phyloP scores from a whole-genome alignment of 805 yeast species.

The Hanseniaspora taiwanica region DNA sequence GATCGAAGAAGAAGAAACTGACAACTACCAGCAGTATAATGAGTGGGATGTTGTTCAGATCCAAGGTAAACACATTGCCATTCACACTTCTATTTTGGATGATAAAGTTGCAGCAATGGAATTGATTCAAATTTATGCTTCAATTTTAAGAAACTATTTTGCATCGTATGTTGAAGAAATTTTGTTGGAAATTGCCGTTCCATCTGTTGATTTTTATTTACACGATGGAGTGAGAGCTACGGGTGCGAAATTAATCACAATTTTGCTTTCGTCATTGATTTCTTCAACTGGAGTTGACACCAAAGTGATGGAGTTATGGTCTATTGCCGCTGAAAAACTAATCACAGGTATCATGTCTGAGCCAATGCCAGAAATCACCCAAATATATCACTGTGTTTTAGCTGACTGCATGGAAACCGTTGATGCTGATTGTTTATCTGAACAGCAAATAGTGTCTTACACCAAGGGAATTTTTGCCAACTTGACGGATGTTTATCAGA shows the following conservation, averaged over 20 bases:
- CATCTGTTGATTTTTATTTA: slow-evolving; percentile 79
- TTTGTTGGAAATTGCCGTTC: slow-evolving; percentile 65
- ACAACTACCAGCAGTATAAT: slow-evolving; percentile 67
- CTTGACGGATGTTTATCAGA: slow-evolving; percentile 52
- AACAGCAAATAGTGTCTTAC: slow-evolving; percentile 40
- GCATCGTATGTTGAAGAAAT: slow-evolving; percentile 73
- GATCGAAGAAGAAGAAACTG: slow-evolving; percentile 81
- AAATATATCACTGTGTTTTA: slow-evolving; percentile 63
- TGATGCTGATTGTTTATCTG: slow-evolving; percentile 49
- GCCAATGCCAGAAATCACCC: slow-evolving; percentile 71
- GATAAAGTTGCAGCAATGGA: slow-evolving; percentile 92
- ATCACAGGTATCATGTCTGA: slow-evolving; percentile 58
- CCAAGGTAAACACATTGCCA: slow-evolving; percentile 86
- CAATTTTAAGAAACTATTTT: slow-evolving; percentile 68
- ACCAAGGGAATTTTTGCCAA: slow-evolving; percentile 47
- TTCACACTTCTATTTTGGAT: slow-evolving; percentile 87
- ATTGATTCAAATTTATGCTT: slow-evolving; percentile 70
- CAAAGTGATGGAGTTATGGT: slow-evolving; percentile 60
- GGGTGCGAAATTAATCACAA: slow-evolving; percentile 77
- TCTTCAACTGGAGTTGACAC: slow-evolving; percentile 38
- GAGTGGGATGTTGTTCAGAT: slow-evolving; percentile 92
- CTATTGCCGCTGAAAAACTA: slow-evolving; percentile 50
- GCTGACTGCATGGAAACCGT: slow-evolving; percentile 52
- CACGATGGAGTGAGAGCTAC: slow-evolving; percentile 91
- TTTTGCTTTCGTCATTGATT: slow-evolving; percentile 52